A percentile compares a stretch with the other conserved stretches of the same genome.
phyloP scores from a whole-genome alignment of 2,329 filamentous ascomycete species.

The Fusarium virguliforme region DNA sequence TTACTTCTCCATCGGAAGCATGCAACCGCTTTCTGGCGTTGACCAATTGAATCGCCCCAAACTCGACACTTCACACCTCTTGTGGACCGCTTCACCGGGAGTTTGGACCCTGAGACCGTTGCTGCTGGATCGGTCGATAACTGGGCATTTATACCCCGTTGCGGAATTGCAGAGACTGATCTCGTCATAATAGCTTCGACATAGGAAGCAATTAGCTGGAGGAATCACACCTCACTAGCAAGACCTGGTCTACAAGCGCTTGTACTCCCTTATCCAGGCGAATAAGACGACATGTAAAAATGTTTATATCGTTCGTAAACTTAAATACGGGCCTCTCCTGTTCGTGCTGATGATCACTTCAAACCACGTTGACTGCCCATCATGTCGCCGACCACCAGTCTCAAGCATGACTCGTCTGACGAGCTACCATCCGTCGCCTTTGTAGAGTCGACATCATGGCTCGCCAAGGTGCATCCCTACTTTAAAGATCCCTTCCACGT shows the following conservation, averaged over 20 bases:
- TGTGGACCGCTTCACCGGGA: slow-evolving; percentile 13
- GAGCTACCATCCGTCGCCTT: neutral
- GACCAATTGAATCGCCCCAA: slow-evolving; percentile 12
- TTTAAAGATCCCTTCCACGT: slow-evolving; percentile 51
- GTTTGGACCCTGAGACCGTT: slow-evolving; percentile 8
- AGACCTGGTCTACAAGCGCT: neutral
- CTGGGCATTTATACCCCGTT: slow-evolving; percentile 18
- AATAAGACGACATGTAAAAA: neutral
- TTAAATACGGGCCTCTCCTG: slow-evolving; percentile 8
- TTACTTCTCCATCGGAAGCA: slow-evolving; percentile 14
- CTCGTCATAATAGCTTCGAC: slow-evolving; percentile 33
- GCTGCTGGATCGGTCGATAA: slow-evolving; percentile 7
- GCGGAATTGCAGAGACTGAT: slow-evolving; percentile 8
- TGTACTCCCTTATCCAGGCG: neutral
- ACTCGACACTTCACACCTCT: neutral
- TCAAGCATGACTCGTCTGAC: slow-evolving; percentile 15
- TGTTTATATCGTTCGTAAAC: slow-evolving; percentile 5
- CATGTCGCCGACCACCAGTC: slow-evolving; percentile 34
- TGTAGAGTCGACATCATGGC: slow-evolving; percentile 48
- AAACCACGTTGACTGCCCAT: neutral
- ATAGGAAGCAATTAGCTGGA: neutral
- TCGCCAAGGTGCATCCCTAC: slow-evolving; percentile 53
- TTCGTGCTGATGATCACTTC: slow-evolving; percentile 17
- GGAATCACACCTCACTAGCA: no score
- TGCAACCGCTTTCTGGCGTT: slow-evolving; percentile 8